Base-by-base conservation (phyloP, 495 filamentous ascomycete genomes). In the Neurospora sp. region DNA sequence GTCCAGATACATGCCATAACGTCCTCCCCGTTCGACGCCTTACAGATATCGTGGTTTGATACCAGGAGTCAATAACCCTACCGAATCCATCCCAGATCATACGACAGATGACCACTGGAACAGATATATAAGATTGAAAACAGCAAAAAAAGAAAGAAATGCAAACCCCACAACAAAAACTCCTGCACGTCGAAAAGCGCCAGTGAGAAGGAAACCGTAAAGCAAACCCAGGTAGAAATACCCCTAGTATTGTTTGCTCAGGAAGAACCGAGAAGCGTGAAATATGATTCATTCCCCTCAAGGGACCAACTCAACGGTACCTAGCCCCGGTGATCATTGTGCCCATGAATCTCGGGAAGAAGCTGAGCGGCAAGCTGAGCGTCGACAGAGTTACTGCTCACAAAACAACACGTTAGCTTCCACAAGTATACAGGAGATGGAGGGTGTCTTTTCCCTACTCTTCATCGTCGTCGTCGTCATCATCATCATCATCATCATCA, bases 331-430 rank as follows among this genome's bases (percentile, higher is more conserved):
- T 65, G 53, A 18, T 65, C 53, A 18, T 65, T 65, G 27, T 70
- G 41, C 3, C 71, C 72, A 12, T 75, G 73, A 35, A 78, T 44
- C 48, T 76, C 76, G 3, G 76, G 76, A n/a, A 78, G 59, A 69
- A 78, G 69, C 69, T 76, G 76, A 8, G 76, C 74, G 5, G 76
- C 73, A 40, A 78, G 22, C 41, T 78, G 74, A 14, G 71, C 72
- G 4, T 74, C 72, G 0, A 76, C 68, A 38, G 61, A 40, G 37
- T 44, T 75, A 35, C 20, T 73, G 72, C 1, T 42, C 12, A 31
- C 70, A 70, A 27, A 74, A 40, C 38, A 18, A 7, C 5, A 44
- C 20, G 68, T 74, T 59, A 31, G 70, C 71, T 71, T 18, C 38
- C 48, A 45, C 31, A 48, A 3, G 69, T 16, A 18, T 70, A 31